These are phyloP conservation scores for Lodderomyces jiufengensis DNA, from an alignment of 1,139 yeast genomes.

Conservation along the genomic window DNA sequence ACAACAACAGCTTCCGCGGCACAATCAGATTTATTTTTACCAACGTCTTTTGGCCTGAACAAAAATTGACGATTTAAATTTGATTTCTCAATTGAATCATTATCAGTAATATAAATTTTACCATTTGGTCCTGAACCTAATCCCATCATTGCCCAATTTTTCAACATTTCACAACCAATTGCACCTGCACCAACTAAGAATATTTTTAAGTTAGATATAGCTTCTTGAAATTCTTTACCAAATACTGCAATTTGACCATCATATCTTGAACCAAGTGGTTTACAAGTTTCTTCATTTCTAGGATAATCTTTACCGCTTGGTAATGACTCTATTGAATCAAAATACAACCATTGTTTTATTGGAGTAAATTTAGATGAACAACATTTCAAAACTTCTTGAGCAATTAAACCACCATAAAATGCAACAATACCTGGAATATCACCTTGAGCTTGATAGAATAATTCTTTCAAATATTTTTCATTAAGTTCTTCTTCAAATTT, in stretches of 20 bases:
- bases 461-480: slow-evolving; percentile 62
- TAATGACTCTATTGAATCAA: slow-evolving; percentile 89
- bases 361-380: slow-evolving; percentile 94
- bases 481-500: slow-evolving; percentile 62
- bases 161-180: slow-evolving; percentile 97
- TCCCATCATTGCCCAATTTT: slow-evolving; percentile 98
- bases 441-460: slow-evolving; percentile 85
- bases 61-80: slow-evolving; percentile 94
- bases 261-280: slow-evolving; percentile 77
- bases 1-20: slow-evolving; percentile 79
- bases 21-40: slow-evolving; percentile 83
- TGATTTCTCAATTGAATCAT: slow-evolving; percentile 91
- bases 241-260: slow-evolving; percentile 94
- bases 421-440: slow-evolving; percentile 90
- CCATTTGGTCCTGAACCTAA: slow-evolving; percentile 91
- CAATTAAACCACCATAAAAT: slow-evolving; percentile 89
- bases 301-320: slow-evolving; percentile 57
- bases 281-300: slow-evolving; percentile 68
- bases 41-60: slow-evolving; percentile 93
- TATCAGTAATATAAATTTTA: slow-evolving; percentile 81
- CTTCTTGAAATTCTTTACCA: slow-evolving; percentile 74
- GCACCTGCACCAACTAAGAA: slow-evolving; percentile 98
- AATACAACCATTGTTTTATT: slow-evolving; percentile 84
- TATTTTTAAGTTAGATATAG: slow-evolving; percentile 70
- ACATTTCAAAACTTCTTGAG: slow-evolving; percentile 95